Conservation (phyloP, 176 grass and related monocot genomes). For the Bothriochloa decipiens region DNA sequence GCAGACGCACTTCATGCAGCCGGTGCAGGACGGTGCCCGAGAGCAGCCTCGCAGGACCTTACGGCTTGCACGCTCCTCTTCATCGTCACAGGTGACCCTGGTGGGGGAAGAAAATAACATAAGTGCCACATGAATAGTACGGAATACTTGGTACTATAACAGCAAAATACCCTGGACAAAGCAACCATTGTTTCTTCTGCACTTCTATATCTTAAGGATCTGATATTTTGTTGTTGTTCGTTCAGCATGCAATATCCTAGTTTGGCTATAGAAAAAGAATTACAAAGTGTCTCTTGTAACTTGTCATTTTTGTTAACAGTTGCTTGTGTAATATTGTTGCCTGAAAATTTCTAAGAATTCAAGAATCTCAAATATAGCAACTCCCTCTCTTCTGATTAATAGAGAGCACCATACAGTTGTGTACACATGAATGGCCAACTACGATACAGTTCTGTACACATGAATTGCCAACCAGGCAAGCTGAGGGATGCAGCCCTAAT, state of each 20-base stretch:
- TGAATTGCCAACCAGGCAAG: neutral
- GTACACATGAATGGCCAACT: neutral
- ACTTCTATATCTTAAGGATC: too few relatives aligned
- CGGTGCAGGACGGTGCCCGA: conserved; percentile 67
- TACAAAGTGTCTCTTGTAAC: too few relatives aligned
- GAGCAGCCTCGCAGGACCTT: conserved; percentile 84
- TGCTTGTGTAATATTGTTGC: too few relatives aligned
- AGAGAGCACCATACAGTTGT: neutral
- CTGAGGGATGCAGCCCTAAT: neutral
- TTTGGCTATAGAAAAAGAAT: too few relatives aligned
- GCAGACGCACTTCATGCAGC: conserved; percentile 92
- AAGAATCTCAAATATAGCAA: neutral
- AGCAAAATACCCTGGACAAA: too few relatives aligned
- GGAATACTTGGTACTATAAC: too few relatives aligned
- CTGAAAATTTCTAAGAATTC: neutral
- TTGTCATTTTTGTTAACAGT: too few relatives aligned
- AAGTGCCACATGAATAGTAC: neutral
- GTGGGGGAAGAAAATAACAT: neutral
- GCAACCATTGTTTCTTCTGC: too few relatives aligned
- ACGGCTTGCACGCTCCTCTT: conserved; percentile 88
- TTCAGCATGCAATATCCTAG: too few relatives aligned
- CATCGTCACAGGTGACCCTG: conserved; percentile 77
- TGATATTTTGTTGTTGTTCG: too few relatives aligned
- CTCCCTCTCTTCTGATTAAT: neutral
- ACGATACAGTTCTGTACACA: too few relatives aligned